These are phyloP conservation scores for Agrocybe chaxingu DNA, from an alignment of 768 basidiomycete genomes.

Conservation along the genomic window DNA sequence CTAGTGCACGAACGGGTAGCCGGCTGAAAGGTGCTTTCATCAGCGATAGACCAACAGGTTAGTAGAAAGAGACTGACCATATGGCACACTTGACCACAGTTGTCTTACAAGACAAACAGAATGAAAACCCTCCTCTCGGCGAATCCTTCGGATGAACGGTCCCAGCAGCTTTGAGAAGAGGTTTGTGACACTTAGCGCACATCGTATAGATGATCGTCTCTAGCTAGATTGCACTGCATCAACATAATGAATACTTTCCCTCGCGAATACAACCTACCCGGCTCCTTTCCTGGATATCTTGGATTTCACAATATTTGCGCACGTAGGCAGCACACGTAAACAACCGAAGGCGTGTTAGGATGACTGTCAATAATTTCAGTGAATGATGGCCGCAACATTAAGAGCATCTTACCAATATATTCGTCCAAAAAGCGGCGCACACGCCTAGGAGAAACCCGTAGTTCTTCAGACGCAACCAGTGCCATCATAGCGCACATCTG, in stretches of 20 bases:
- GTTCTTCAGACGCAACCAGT: slow-evolving; percentile 56
- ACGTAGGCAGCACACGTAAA: slow-evolving; percentile 71
- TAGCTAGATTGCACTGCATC: slow-evolving; percentile 36
- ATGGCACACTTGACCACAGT: slow-evolving; percentile 59
- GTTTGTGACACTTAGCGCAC: slow-evolving; percentile 69
- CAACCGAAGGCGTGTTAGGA: slow-evolving; percentile 58
- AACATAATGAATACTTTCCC: background rate
- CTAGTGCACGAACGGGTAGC: slow-evolving; percentile 66
- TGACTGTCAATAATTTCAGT: slow-evolving; percentile 37
- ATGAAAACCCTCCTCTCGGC: slow-evolving; percentile 44
- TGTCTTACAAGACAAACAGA: slow-evolving; percentile 54
- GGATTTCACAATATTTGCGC: slow-evolving; percentile 56
- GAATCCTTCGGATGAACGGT: slow-evolving; percentile 20
- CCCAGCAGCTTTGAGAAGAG: slow-evolving; percentile 43
- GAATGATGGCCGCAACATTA: background rate
- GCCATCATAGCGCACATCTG: slow-evolving; percentile 78
- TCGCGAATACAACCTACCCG: slow-evolving; percentile 36
- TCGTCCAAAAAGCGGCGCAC: slow-evolving; percentile 58
- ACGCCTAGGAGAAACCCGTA: slow-evolving; percentile 43
- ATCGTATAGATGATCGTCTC: slow-evolving; percentile 70
- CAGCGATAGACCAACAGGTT: background rate
- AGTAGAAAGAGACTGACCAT: slow-evolving; percentile 48
- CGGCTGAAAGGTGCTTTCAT: slow-evolving; percentile 42
- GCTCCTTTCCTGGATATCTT: slow-evolving; percentile 50
- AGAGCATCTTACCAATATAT: slow-evolving; percentile 59